These are phyloP conservation scores for Hypomontagnella submonticulosa DNA, from an alignment of 495 filamentous ascomycete species.

Conservation along the genomic window DNA sequence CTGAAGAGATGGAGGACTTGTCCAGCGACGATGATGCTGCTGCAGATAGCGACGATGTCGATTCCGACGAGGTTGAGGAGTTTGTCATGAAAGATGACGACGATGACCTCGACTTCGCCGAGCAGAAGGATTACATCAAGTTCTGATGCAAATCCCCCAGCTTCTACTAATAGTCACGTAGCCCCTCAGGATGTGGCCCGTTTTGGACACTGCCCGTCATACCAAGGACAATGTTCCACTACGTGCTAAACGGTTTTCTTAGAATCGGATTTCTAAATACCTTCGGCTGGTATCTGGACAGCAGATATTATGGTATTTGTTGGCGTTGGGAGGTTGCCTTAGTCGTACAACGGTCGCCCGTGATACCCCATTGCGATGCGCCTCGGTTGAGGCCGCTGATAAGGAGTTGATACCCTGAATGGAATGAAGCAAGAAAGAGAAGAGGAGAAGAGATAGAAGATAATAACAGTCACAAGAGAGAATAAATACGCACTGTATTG, in stretches of 20 bases:
- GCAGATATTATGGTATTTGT: constrained; percentile 22
- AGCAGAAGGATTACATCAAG: constrained; percentile 61
- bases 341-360: constrained; percentile 26
- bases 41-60: constrained; percentile 85
- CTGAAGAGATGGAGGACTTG: constrained; percentile 75
- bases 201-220: constrained; percentile 27
- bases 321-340: constrained; percentile 40
- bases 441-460: constrained; percentile 18
- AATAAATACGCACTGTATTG: constrained; percentile 26
- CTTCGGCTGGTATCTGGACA: constrained; percentile 26
- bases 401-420: constrained; percentile 39
- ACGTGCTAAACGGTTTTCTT: not conserved
- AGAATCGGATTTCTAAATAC: constrained; percentile 18
- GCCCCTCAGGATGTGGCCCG: constrained; percentile 22
- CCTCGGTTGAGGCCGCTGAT: constrained; percentile 17
- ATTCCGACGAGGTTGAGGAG: constrained; percentile 87
- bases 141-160: constrained; percentile 46
- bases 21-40: constrained; percentile 87
- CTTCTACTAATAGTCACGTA: constrained; percentile 37
- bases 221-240: constrained; percentile 16
- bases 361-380: constrained; percentile 41
- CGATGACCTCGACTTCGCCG: constrained; percentile 53
- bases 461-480: constrained; percentile 25
- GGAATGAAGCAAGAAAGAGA: constrained; percentile 25
- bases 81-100: constrained; percentile 62